These are phyloP conservation scores for Talaromyces sp. DNA, from an alignment of 2,329 filamentous ascomycete species.

Conservation along the genomic window DNA sequence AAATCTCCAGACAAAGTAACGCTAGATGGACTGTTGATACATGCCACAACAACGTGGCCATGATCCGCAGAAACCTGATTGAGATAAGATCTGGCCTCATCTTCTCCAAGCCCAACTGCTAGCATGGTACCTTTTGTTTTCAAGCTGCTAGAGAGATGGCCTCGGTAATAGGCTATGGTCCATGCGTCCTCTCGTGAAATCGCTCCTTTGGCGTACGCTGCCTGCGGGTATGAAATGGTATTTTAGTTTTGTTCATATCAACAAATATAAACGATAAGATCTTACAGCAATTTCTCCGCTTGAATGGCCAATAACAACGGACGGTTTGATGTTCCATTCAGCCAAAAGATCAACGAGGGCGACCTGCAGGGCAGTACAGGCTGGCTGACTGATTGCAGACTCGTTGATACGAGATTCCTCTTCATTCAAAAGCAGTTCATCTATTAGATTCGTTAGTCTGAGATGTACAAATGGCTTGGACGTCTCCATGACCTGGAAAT, in stretches of 20 bases:
- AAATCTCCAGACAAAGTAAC: not conserved
- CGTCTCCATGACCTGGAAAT: not conserved
- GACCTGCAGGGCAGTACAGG: slow-evolving; percentile 27
- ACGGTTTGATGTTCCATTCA: slow-evolving; percentile 32
- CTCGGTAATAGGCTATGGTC: slow-evolving; percentile 42
- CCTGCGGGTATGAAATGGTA: slow-evolving; percentile 19
- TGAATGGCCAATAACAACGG: slow-evolving; percentile 46
- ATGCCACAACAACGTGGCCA: slow-evolving; percentile 29
- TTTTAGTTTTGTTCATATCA: not conserved
- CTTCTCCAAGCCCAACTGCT: slow-evolving; percentile 29
- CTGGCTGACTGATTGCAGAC: slow-evolving; percentile 25
- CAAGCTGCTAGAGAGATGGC: slow-evolving; percentile 23
- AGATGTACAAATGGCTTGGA: not conserved
- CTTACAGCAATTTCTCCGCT: slow-evolving; percentile 46
- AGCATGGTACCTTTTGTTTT: slow-evolving; percentile 32
- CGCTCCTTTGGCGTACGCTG: slow-evolving; percentile 47
- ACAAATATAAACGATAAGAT: not conserved
- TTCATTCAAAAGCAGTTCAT: not conserved
- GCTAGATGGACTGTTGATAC: slow-evolving; percentile 9
- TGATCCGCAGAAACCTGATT: slow-evolving; percentile 6
- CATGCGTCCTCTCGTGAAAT: slow-evolving; percentile 40
- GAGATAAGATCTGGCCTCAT: slow-evolving; percentile 25
- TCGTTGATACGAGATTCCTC: slow-evolving; percentile 21
- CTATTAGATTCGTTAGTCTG: not conserved
- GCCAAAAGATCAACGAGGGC: slow-evolving; percentile 23